Percentiles rank a stretch among this genome's conserved stretches.
Conservation (phyloP, 768 basidiomycete genomes). For the Arthromyces matolae region DNA sequence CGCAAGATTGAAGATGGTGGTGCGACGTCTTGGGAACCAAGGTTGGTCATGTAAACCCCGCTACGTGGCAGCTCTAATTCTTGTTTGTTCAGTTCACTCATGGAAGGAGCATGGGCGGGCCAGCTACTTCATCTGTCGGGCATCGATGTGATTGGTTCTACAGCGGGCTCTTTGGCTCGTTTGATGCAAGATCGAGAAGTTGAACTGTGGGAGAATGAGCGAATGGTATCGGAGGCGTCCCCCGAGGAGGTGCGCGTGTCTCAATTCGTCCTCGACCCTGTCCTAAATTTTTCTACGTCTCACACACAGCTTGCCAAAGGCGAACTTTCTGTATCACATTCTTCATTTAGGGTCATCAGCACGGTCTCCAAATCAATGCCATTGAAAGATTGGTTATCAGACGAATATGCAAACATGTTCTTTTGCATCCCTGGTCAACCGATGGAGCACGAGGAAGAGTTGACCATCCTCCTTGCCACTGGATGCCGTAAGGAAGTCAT, state of each 20-base stretch:
- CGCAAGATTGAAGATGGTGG: slow-evolving; percentile 54
- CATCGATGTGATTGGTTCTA: slow-evolving; percentile 62
- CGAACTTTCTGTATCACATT: slow-evolving; percentile 48
- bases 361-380: slow-evolving; percentile 62
- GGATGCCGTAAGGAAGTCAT: slow-evolving; percentile 40
- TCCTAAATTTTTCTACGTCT: background rate
- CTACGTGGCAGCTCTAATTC: background rate
- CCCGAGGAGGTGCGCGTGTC: slow-evolving; percentile 37
- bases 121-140: slow-evolving; percentile 56
- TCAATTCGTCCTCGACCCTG: background rate
- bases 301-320: slow-evolving; percentile 24
- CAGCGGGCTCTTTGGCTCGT: slow-evolving; percentile 59
- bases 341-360: slow-evolving; percentile 57
- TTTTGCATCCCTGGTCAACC: slow-evolving; percentile 58
- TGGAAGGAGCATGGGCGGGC: slow-evolving; percentile 58
- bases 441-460: slow-evolving; percentile 54
- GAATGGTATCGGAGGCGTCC: slow-evolving; percentile 49
- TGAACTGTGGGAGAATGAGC: slow-evolving; percentile 62
- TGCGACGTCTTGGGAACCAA: slow-evolving; percentile 58
- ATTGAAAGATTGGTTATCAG: slow-evolving; percentile 66
- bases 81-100: slow-evolving; percentile 23
- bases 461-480: slow-evolving; percentile 42
- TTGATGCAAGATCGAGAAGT: slow-evolving; percentile 58
- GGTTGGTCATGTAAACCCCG: slow-evolving; percentile 32
- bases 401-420: slow-evolving; percentile 71